Base-by-base conservation (phyloP, 2,329 filamentous ascomycete genomes). In the Aureobasidium sp. region DNA sequence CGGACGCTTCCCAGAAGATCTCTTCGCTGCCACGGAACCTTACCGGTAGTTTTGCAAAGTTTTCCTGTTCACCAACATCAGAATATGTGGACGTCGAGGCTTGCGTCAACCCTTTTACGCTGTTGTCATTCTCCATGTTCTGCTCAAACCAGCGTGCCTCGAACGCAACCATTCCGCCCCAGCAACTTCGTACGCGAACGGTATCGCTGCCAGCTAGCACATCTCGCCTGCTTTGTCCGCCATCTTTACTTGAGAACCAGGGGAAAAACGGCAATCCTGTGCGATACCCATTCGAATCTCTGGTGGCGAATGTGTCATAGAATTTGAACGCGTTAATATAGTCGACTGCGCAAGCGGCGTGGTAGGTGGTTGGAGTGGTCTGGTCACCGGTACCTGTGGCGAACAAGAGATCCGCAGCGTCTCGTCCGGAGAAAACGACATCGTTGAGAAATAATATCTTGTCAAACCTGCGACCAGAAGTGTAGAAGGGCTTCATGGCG, bases 151-250 rank as follows among this genome's bases (percentile, higher is more conserved):
- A 81, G 40, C 70, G 68, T 1, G 79, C 81, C 62, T 84, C 77
- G 67, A 83, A 83, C 2, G 80, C 80, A 2, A 81, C 83, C 79
- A 89, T 88, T 17, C 86, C 86, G 49, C 85, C 84, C 86, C 86
- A 90, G 68, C 86, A 90, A 58, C 82, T 83, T 61, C 77, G 79
- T 1, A 89, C 85, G 7, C 81, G 77, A 1, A 90, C 85, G 0
- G 84, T 79, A 59, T 84, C 80, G 27, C 66, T 75, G 53, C 80
- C 78, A 0, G 70, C 71, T 1, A 86, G 66, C 16, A 88, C 81
- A 63, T 86, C 84, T 4, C 74, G 71, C 39, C 85, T 75, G 69
- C 69, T 73, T 16, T 61, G 64, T 0, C 71, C 80, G 14, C 75
- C 65, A 1, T 79, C 79, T 1, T 69, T 71, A 39, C 64, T 68